phyloP scores from a whole-genome alignment of 2,329 filamentous ascomycete genomes.

The Xylariaceae sp. region DNA sequence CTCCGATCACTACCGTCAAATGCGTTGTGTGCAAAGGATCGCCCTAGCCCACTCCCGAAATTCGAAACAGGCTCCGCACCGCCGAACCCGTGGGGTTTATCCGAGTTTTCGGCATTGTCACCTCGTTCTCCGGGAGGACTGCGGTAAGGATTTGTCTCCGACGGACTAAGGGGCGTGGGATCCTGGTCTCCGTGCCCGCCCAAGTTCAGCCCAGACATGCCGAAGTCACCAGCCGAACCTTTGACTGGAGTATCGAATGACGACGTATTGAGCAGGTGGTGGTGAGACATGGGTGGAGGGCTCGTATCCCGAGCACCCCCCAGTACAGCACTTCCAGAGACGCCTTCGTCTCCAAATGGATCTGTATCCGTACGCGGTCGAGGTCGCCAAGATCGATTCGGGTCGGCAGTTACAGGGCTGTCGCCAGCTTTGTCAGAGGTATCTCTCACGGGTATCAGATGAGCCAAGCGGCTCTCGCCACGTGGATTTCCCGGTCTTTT shows the following conservation, averaged over 20 bases:
- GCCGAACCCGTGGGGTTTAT: conserved; percentile 46
- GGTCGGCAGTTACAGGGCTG: conserved; percentile 34
- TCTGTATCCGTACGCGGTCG: conserved; percentile 67
- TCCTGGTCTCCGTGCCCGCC: conserved; percentile 52
- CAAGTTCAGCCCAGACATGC: conserved; percentile 55
- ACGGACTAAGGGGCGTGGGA: conserved; percentile 79
- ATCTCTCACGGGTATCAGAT: conserved; percentile 75
- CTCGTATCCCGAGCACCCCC: conserved; percentile 70
- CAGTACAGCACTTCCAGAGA: conserved; percentile 65
- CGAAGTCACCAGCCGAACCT: conserved; percentile 52
- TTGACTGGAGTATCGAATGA: conserved; percentile 51
- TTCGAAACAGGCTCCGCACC: conserved; percentile 45
- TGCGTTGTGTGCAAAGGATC: conserved; percentile 42
- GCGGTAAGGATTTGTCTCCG: conserved; percentile 92
- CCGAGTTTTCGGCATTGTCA: conserved; percentile 53
- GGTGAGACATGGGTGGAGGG: conserved; percentile 33
- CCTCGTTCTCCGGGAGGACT: conserved; percentile 74
- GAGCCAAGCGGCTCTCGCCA: conserved; percentile 79
- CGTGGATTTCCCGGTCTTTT: conserved; percentile 68
- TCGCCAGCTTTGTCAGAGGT: conserved; percentile 59
- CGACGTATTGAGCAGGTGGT: conserved; percentile 32
- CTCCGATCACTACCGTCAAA: conserved; percentile 79
- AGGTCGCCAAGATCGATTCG: conserved; percentile 49
- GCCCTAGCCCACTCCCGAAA: conserved; percentile 38
- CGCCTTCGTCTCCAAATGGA: conserved; percentile 64